Evolutionary conservation across 345 rosid genomes (phyloP), one percentile per base, ranked within the genome.

Genomic region (Citrus mangshanensis): DNA sequence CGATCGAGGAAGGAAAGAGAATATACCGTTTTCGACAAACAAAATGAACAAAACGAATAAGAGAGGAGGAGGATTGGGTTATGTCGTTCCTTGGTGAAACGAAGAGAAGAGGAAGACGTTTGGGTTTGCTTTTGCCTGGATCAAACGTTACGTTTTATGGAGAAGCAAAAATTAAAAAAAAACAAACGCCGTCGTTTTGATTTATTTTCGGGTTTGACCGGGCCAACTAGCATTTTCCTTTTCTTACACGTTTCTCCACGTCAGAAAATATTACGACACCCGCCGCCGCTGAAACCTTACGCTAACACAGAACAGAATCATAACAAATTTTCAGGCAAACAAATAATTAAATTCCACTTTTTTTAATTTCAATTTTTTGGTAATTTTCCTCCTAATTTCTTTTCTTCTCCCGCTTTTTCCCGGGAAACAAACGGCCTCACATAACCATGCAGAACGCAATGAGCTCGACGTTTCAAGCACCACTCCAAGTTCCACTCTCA

Each of bases 401-500:
- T 25, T 60, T 6, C 28, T 37, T 71, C 55, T 38, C 56, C 25
- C 19, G 19, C 12, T 10, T 42, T 74, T 74, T 28, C 69, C 32
- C 22, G 5, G 25, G 28, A 74, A 64, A 27, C 58, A 21, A 40
- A 40, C 56, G 38, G 13, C 38, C 19, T 70, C 16, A 46, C 16
- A 46, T 46, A 13, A 49, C 51, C 35, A 70, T 70, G 27, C 0
- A 25, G 27, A 49, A 49, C 63, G 27, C 73, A 65, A 84, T 84
- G 84, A 58, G 74, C 61, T 68, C 69, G 16, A 55, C 65, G 7
- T 55, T 70, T 27, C 81, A 58, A 54, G 49, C 61, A 30, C 73
- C 70, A 28, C 72, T 73, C 61, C 64, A 38, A 35, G 49, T 55
- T 16, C 62, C 84, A 18, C 24, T 73, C n/a, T 58, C 81, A 6